These are phyloP conservation scores for Pichia occidentalis DNA, from an alignment of 805 yeast genomes.

Conservation along the genomic window DNA sequence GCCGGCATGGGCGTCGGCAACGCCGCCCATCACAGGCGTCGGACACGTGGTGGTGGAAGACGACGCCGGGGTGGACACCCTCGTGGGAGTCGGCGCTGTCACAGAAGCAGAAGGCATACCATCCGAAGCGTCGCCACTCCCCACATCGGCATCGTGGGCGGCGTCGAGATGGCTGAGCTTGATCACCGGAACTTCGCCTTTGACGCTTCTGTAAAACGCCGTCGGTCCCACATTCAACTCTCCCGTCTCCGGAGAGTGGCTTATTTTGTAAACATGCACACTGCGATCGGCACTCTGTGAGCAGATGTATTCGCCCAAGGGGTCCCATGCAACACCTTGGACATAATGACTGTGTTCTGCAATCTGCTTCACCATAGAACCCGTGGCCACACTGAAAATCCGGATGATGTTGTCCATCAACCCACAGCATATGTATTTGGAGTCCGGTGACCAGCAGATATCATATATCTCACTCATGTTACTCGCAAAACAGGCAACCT, in stretches of 20 bases:
- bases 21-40: slow-evolving; percentile 1
- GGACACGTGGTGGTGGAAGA: neutral
- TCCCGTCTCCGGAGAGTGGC: slow-evolving; percentile 16
- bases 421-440: slow-evolving; percentile 71
- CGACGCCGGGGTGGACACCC: slow-evolving; percentile 6
- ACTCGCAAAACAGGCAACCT: slow-evolving; percentile 45
- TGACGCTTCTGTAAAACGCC: slow-evolving; percentile 42
- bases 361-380: slow-evolving; percentile 50
- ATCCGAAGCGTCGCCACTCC: too few relatives aligned
- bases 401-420: slow-evolving; percentile 85
- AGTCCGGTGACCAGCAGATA: slow-evolving; percentile 87
- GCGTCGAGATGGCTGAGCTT: slow-evolving; percentile 8
- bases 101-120: slow-evolving; percentile 2
- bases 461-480: slow-evolving; percentile 80
- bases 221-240: slow-evolving; percentile 34
- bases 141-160: neutral
- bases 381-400: slow-evolving; percentile 52
- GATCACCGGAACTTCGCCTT: slow-evolving; percentile 48
- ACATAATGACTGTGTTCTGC: slow-evolving; percentile 82
- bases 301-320: slow-evolving; percentile 64
- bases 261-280: slow-evolving; percentile 60
- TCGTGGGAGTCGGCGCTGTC: slow-evolving; percentile 3
- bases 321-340: slow-evolving; percentile 97
- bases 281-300: slow-evolving; percentile 89
- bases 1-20: neutral